A percentile compares a stretch with the other conserved stretches of the same genome.
Conservation (phyloP, 2,329 filamentous ascomycete species). For the Venturia asperata region DNA sequence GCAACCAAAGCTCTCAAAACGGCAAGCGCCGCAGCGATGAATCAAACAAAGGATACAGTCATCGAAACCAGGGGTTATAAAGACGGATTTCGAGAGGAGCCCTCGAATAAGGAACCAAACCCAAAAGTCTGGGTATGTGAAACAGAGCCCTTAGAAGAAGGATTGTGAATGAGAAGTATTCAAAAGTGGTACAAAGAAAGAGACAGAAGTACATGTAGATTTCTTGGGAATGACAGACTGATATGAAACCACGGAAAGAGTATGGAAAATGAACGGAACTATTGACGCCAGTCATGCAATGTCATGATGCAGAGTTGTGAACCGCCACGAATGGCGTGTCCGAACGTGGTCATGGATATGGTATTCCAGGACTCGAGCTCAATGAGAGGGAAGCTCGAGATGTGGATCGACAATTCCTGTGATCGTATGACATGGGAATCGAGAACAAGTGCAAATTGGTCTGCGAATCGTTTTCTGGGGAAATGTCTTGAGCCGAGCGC, state of each 20-base stretch:
- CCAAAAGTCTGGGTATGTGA: not conserved
- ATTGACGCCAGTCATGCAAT: not conserved
- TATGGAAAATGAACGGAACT: not conserved
- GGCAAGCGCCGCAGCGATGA: not conserved
- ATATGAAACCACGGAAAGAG: not conserved
- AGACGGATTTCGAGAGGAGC: not conserved
- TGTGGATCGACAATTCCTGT: not conserved
- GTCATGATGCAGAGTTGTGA: conserved; percentile 20
- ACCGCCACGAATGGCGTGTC: not conserved
- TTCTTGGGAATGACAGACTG: not conserved
- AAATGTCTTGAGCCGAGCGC: not conserved
- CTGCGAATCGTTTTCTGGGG: not conserved
- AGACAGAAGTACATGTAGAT: not conserved
- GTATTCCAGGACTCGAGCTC: not conserved
- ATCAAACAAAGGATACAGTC: not conserved
- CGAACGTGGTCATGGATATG: not conserved
- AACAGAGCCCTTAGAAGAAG: not conserved
- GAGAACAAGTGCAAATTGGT: not conserved
- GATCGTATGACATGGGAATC: not conserved
- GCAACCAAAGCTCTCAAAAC: not conserved
- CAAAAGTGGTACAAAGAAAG: conserved; percentile 1
- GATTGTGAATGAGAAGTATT: not conserved
- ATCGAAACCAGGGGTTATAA: not conserved
- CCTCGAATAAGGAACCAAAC: not conserved
- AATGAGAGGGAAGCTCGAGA: not conserved